Base-by-base conservation (phyloP, 2,329 filamentous ascomycete species). In the Colletotrichum tabaci region DNA sequence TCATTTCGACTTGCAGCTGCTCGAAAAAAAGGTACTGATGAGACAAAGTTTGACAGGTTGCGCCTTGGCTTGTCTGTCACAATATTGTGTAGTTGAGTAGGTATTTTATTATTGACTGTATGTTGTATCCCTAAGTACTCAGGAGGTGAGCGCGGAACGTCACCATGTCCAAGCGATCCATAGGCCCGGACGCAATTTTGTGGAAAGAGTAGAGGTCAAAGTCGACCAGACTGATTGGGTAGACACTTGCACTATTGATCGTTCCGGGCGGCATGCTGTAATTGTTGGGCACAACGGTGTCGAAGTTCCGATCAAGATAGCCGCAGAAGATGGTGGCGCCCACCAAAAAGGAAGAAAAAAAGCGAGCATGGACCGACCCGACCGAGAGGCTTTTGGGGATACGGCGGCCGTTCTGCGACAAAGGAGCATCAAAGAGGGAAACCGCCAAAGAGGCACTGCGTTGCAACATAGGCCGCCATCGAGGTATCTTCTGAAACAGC, bases 1-100 rank as follows among this genome's bases (percentile, higher is more conserved):
- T 70, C 67, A 61, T 67, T 70, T 70, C 63, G 6, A 58, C 46
- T n/a, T 53, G 64, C 46, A 61, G 47, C 15, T 16, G 40, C n/a
- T 26, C 38, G 9, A 12, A 30, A 46, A 35, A 55, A 9, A 52
- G 21, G 18, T 3, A 23, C 6, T 44, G 4, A 10, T 26, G 16
- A 30, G 40, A 67, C 35, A 55, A 30, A 46, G n/a, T 49, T 63
- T 35, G 52, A 46, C 42, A 18, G 49, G 35, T 44, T 63, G 47
- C 12, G 10, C 49, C 38, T 42, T 50, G 46, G 21, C 13, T 42
- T 52, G 60, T 15, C 30, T 30, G 46, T 21, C 35, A 15, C 35
- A 30, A 10, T n/a, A 15, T 35, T 35, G 12, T 16, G n/a, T n/a
- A 44, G 6, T 15, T 16, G 9, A 55, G 9, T 61, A 42, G 16